phyloP scores from a whole-genome alignment of 2,329 filamentous ascomycete species.

The Dothistroma pini region DNA sequence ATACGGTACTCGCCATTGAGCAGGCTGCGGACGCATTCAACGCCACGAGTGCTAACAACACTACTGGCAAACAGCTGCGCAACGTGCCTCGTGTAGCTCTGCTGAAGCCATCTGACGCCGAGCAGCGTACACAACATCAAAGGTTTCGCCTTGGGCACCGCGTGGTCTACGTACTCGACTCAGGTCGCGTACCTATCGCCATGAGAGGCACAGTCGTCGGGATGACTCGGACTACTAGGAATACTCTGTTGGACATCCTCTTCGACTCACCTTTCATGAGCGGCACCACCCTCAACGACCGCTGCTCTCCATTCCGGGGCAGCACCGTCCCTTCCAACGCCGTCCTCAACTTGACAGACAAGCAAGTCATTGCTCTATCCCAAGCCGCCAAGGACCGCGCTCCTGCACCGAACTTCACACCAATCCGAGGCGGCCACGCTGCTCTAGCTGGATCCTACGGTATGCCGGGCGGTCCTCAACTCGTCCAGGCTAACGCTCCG shows the following conservation, averaged over 20 bases:
- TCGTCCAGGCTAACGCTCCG: slow-evolving; percentile 54
- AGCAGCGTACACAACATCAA: slow-evolving; percentile 84
- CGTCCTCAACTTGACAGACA: slow-evolving; percentile 80
- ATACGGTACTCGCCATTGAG: slow-evolving; percentile 78
- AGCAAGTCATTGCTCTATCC: slow-evolving; percentile 67
- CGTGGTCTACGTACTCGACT: slow-evolving; percentile 86
- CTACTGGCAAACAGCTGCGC: slow-evolving; percentile 66
- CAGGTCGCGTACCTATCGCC: slow-evolving; percentile 91
- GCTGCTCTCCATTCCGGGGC: slow-evolving; percentile 89
- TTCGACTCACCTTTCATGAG: slow-evolving; percentile 98
- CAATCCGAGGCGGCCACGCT: slow-evolving; percentile 27
- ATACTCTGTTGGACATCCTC: slow-evolving; percentile 80
- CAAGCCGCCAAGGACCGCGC: slow-evolving; percentile 32
- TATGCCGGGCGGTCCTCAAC: slow-evolving; percentile 58
- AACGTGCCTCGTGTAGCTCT: slow-evolving; percentile 82
- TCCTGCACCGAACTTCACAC: slow-evolving; percentile 25
- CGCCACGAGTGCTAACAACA: slow-evolving; percentile 44
- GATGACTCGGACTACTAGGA: slow-evolving; percentile 80
- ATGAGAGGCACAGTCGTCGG: slow-evolving; percentile 91
- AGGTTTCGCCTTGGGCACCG: slow-evolving; percentile 81
- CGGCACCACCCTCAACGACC: slow-evolving; percentile 83
- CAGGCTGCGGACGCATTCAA: slow-evolving; percentile 64
- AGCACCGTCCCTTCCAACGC: slow-evolving; percentile 86
- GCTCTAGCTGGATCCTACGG: slow-evolving; percentile 50
- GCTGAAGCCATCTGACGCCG: slow-evolving; percentile 91